Conservation (phyloP, 306 rosid species). For the Cicer arietinum region DNA sequence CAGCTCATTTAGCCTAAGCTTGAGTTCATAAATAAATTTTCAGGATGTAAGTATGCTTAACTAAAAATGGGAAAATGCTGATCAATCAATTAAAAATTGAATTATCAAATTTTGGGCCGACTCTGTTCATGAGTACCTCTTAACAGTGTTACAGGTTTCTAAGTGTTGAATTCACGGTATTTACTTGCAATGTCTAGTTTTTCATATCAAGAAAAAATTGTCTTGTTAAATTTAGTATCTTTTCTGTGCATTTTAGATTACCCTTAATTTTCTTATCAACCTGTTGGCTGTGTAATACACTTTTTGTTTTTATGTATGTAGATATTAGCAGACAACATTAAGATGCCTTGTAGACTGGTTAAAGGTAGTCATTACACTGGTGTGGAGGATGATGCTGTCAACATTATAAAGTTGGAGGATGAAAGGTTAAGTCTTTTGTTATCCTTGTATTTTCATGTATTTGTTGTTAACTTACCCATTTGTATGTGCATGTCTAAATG, state of each 20-base stretch:
- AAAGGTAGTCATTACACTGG: slow-evolving; percentile 99
- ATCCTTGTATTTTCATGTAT: slow-evolving; percentile 34
- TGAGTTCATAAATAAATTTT: background rate
- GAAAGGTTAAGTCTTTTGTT: slow-evolving; percentile 68
- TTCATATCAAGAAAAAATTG: slow-evolving; percentile 24
- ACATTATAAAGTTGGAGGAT: slow-evolving; percentile 91
- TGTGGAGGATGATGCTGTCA: slow-evolving; percentile 94
- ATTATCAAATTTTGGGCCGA: background rate
- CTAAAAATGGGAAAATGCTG: slow-evolving; percentile 8
- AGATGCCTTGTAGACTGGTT: slow-evolving; percentile 96
- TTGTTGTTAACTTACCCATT: slow-evolving; percentile 33
- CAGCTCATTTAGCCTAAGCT: background rate
- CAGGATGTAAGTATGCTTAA: slow-evolving; percentile 17
- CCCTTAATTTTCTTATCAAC: slow-evolving; percentile 9
- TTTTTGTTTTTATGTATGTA: slow-evolving; percentile 55
- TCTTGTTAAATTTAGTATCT: slow-evolving; percentile 22
- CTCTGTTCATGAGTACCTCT: background rate
- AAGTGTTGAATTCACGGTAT: background rate
- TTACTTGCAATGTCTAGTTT: slow-evolving; percentile 35
- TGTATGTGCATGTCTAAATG: background rate
- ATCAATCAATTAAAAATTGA: background rate
- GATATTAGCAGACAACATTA: slow-evolving; percentile 93
- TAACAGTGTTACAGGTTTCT: slow-evolving; percentile 18
- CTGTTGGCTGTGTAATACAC: slow-evolving; percentile 30
- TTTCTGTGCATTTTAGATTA: slow-evolving; percentile 23